Evolutionary conservation across 345 rosid genomes (phyloP).

Genomic region (Pelargonium nanum): DNA sequence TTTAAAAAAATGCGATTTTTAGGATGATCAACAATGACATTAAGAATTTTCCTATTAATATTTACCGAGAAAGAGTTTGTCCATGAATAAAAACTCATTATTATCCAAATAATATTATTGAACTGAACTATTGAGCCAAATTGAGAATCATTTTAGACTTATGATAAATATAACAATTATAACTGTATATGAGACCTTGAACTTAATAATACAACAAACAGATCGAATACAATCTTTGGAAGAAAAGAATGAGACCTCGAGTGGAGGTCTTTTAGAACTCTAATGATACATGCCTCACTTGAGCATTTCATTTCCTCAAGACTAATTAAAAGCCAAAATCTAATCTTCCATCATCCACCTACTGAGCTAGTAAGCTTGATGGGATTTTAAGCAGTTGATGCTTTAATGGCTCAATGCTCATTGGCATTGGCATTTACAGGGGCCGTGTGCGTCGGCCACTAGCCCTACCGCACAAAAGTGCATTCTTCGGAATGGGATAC

Average conservation of each 20-base stretch:
- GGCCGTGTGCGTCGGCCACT: conserved; percentile 70
- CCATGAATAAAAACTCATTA: too few species aligned
- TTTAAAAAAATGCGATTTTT: too few species aligned
- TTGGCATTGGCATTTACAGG: conserved; percentile 14
- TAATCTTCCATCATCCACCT: conserved; percentile 11
- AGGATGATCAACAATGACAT: too few species aligned
- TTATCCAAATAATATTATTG: too few species aligned
- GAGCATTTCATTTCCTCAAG: not conserved
- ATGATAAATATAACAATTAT: not conserved
- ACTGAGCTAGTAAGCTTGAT: conserved; percentile 5
- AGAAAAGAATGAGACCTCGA: conserved; percentile 52
- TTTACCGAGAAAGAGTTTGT: too few species aligned
- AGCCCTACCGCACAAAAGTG: conserved; percentile 76
- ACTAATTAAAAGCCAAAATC: conserved; percentile 18
- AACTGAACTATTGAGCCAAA: too few species aligned
- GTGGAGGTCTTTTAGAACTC: conserved; percentile 27
- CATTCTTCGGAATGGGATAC: conserved; percentile 76
- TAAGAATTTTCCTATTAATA: too few species aligned
- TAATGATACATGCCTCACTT: conserved; percentile 2
- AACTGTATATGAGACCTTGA: not conserved
- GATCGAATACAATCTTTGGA: conserved; percentile 10
- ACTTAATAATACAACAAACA: not conserved
- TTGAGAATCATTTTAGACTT: too few species aligned
- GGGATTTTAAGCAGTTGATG: not conserved
- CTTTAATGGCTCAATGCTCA: too few species aligned